Percentiles rank a stretch among this genome's conserved stretches.
Conservation (phyloP, 495 filamentous ascomycete species). For the Chaetomium fimeti region DNA sequence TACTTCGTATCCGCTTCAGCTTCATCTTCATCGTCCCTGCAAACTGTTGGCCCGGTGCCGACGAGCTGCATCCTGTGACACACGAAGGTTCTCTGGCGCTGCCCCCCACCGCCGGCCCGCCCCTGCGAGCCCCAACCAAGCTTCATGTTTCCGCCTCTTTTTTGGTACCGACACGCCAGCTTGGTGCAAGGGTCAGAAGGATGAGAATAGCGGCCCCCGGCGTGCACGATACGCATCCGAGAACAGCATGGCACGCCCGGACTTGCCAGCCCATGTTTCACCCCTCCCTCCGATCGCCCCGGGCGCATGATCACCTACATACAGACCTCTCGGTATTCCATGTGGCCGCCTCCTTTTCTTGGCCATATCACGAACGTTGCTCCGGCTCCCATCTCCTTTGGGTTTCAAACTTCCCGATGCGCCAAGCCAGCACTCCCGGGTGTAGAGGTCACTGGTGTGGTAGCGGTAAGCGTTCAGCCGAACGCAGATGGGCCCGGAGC, state of each 20-base stretch:
- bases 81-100: neutral
- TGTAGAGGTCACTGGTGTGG: neutral
- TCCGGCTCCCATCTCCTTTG: neutral
- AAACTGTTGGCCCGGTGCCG: neutral
- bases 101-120: neutral
- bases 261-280: constrained; percentile 6
- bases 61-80: neutral
- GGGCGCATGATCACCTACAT: neutral
- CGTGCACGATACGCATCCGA: neutral
- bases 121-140: neutral
- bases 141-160: neutral
- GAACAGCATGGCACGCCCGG: neutral
- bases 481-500: neutral
- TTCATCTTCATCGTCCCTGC: neutral
- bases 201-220: neutral
- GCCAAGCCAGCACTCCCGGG: neutral
- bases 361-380: neutral
- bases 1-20: neutral
- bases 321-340: neutral
- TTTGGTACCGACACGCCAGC: neutral
- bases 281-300: neutral
- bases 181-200: neutral
- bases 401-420: neutral
- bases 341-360: neutral
- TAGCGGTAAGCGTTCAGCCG: too few relatives aligned